Evolutionary conservation across 768 basidiomycete species (phyloP).

Genomic region (Auricularia heimuer): DNA sequence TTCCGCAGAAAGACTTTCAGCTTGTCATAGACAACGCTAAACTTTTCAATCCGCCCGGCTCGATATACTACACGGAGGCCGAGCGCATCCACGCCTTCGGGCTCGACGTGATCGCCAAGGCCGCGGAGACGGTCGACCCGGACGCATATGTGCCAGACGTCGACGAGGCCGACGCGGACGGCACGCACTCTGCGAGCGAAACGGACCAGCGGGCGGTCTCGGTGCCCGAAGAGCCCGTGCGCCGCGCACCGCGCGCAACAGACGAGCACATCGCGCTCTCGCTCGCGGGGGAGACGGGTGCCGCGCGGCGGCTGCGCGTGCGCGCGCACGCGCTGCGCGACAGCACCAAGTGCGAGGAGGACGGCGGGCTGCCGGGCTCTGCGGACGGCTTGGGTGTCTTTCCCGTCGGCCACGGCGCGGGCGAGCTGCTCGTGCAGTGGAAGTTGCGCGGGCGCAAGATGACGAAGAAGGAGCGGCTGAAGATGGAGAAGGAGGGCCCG

Average conservation of each 20-base stretch:
- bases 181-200: constrained; percentile 60
- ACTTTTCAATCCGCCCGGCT: constrained; percentile 62
- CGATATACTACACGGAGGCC: constrained; percentile 67
- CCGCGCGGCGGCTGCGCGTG: constrained; percentile 7
- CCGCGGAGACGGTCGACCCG: constrained; percentile 28
- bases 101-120: constrained; percentile 63
- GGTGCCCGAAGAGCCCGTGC: constrained; percentile 23
- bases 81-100: constrained; percentile 62
- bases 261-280: constrained; percentile 23
- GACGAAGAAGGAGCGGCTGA: constrained; percentile 70
- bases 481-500: constrained; percentile 69
- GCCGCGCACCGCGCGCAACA: background rate
- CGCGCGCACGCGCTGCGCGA: constrained; percentile 10
- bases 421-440: constrained; percentile 59
- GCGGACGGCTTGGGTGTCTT: constrained; percentile 69
- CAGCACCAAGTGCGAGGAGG: constrained; percentile 50
- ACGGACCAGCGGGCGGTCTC: background rate
- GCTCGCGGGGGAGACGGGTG: constrained; percentile 31
- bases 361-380: constrained; percentile 65
- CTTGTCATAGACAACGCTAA: constrained; percentile 69
- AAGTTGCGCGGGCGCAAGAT: constrained; percentile 76
- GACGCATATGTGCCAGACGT: constrained; percentile 41
- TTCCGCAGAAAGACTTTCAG: constrained; percentile 49
- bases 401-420: constrained; percentile 60
- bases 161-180: constrained; percentile 78